These are phyloP conservation scores for Crocinoboletus sp. DNA, from an alignment of 1,284 basidiomycete species.

Conservation along the genomic window DNA sequence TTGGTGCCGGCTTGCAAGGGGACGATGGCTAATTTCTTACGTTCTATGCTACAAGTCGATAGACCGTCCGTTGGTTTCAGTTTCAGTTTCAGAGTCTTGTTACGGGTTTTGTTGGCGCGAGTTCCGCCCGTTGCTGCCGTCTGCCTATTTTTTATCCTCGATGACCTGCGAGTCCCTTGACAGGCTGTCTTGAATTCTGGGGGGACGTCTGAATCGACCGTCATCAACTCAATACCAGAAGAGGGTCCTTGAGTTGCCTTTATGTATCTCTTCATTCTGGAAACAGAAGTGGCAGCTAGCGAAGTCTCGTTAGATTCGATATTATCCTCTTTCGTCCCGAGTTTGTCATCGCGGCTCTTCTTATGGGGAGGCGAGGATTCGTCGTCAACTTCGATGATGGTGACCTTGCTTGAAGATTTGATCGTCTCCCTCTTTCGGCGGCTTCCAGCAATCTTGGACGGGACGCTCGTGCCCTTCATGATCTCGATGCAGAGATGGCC, in stretches of 20 bases:
- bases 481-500: background rate
- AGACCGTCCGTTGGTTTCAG: conserved; percentile 4
- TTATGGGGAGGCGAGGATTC: conserved; percentile 21
- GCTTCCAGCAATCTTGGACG: conserved; percentile 20
- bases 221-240: background rate
- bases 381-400: conserved; percentile 16
- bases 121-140: background rate
- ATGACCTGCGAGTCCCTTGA: conserved; percentile 17
- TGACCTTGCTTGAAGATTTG: conserved; percentile 3
- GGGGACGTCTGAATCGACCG: conserved; percentile 12
- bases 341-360: conserved; percentile 17
- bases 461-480: conserved; percentile 1
- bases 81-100: conserved; percentile 7
- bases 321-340: background rate
- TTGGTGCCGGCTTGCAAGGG: background rate
- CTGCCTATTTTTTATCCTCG: conserved; percentile 20
- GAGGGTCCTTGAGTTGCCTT: conserved; percentile 17
- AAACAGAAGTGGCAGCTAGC: conserved; percentile 1
- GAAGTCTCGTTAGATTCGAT: conserved; percentile 1
- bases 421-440: conserved; percentile 28
- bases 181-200: conserved; percentile 5
- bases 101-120: conserved; percentile 1
- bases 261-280: conserved; percentile 10
- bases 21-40: background rate
- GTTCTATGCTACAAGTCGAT: background rate